Base-by-base conservation (phyloP, 2,329 filamentous ascomycete genomes). In the Lecanicillium sp. region DNA sequence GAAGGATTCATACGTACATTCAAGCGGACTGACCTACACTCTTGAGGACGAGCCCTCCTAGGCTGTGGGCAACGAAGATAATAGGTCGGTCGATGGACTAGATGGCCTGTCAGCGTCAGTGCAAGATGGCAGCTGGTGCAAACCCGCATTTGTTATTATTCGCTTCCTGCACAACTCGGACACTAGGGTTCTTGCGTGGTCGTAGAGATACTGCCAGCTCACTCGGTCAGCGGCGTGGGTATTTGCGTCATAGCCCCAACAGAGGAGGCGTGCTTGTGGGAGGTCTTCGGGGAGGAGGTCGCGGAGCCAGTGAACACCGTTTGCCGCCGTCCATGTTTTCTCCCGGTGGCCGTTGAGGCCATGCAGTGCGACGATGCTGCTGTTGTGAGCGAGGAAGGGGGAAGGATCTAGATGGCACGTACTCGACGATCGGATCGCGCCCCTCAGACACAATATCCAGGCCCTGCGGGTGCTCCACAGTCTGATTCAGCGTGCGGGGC, bases 191-290 rank as follows among this genome's bases (percentile, higher is more conserved):
- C 32, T 37, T 25, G 52, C 57, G 49, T 61, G 55, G 39, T 59
- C 50, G 41, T 59, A 55, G 9, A 64, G 48, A 44, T 53, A 56
- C 30, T 38, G 45, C 41, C 40, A 53, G 45, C 45, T 54, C 31
- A 47, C 49, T 38, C 42, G 46, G 44, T 34, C 22, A 36, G 45
- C 38, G 37, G 42, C 41, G 42, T 52, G 47, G 22, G 53, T 54
- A 31, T 55, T 52, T 13, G 56, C 52, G 41, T 58, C 49, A 44
- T 63, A 62, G 35, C 59, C 58, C 41, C 50, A 63, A 35, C 40
- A 52, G 15, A 60, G 38, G 35, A 63, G 52, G 27, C 60, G 51
- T 33, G 56, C 53, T 35, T 52, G 51, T 9, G 51, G 51, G n/a
- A 62, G 41, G 27, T 57, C 49, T 4, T 40, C 19, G 2, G 54